Evolutionary conservation across 352 stramenopile genomes (phyloP).

Genomic region (Globisporangium polare): DNA sequence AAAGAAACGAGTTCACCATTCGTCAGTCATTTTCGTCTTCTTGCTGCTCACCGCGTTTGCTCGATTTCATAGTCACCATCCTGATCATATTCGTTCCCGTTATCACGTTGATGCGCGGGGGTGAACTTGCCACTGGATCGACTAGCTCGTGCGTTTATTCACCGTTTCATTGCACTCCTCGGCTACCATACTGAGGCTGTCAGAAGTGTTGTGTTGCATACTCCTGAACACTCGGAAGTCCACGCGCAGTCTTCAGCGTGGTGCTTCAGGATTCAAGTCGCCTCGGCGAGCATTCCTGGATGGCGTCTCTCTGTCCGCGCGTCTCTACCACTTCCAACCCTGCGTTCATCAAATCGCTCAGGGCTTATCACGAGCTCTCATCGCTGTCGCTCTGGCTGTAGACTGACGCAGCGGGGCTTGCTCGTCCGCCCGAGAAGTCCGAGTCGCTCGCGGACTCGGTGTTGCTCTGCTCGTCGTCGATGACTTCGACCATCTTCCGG

Average conservation of each 20-base stretch:
- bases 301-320: too few species aligned
- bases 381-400: background rate
- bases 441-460: conserved; percentile 23
- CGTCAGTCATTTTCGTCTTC: background rate
- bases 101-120: background rate
- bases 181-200: too few species aligned
- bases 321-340: too few species aligned
- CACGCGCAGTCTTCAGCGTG: too few species aligned
- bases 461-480: conserved; percentile 27
- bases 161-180: too few species aligned
- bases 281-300: too few species aligned
- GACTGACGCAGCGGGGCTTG: background rate
- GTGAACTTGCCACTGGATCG: too few species aligned
- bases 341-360: too few species aligned
- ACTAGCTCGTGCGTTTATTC: too few species aligned
- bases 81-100: background rate
- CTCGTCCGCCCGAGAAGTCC: conserved; percentile 9
- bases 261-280: too few species aligned
- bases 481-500: conserved; percentile 33
- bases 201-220: too few species aligned
- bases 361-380: background rate
- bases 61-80: background rate
- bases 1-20: conserved; percentile 4
- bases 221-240: too few species aligned
- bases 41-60: background rate